Conservation (phyloP, 306 rosid genomes). For the Lotus japonicus region DNA sequence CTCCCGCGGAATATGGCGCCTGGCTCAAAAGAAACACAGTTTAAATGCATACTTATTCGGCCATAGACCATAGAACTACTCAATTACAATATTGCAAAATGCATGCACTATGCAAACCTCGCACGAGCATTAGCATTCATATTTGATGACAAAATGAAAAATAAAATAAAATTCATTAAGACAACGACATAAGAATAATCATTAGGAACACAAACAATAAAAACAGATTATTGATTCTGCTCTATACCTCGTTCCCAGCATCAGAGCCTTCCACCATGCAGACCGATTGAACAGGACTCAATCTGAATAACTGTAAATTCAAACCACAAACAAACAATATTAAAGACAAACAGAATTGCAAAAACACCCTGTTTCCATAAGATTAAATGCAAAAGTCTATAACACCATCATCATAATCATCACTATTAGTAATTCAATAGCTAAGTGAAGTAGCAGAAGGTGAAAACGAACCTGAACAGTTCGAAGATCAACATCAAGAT, state of each 20-base stretch:
- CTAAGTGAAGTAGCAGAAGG: not conserved
- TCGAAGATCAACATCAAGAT: constrained; percentile 50
- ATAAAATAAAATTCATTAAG: not conserved
- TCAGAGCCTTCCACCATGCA: constrained; percentile 58
- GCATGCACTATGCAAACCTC: not conserved
- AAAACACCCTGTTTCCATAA: not conserved
- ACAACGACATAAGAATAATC: not conserved
- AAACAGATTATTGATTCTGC: not conserved
- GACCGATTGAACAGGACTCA: constrained; percentile 58
- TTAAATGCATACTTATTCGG: constrained; percentile 12
- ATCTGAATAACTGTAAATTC: constrained; percentile 52
- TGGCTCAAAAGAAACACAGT: constrained; percentile 38
- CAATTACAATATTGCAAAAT: not conserved
- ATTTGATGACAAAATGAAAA: not conserved
- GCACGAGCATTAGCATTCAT: not conserved
- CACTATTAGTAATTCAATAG: not conserved
- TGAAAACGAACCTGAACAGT: constrained; percentile 45
- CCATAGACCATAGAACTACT: not conserved
- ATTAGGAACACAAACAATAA: not conserved
- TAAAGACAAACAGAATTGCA: not conserved
- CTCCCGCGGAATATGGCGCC: constrained; percentile 57
- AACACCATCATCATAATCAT: too few relatives aligned
- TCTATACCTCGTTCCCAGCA: constrained; percentile 43
- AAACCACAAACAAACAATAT: not conserved
- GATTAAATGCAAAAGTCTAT: too few relatives aligned